Conservation (phyloP, 306 rosid species). For the Cucumis cinereus region DNA sequence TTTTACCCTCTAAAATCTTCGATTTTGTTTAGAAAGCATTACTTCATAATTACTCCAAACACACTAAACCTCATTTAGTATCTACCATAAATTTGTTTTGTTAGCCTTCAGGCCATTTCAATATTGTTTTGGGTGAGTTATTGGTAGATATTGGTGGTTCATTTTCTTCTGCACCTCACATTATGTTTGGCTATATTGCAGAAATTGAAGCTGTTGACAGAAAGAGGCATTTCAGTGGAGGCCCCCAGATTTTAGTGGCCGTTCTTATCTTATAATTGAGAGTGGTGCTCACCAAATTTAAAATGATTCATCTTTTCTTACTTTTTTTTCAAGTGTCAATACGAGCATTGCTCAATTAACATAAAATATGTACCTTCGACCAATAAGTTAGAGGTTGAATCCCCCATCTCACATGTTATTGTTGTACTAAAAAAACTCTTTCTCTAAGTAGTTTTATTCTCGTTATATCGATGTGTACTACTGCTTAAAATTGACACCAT, state of each 20-base stretch:
- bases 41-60: too few species aligned
- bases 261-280: background rate
- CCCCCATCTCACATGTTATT: too few species aligned
- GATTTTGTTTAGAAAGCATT: too few species aligned
- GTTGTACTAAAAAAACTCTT: too few species aligned
- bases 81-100: too few species aligned
- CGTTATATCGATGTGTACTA: background rate
- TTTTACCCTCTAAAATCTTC: too few species aligned
- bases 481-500: background rate
- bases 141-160: background rate
- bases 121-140: background rate
- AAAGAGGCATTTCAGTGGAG: slow-evolving; percentile 9
- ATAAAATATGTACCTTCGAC: too few species aligned
- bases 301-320: background rate
- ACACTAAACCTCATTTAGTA: too few species aligned
- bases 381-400: too few species aligned
- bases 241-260: slow-evolving; percentile 25
- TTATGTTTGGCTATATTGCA: slow-evolving; percentile 24
- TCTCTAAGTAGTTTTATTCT: background rate
- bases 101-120: too few species aligned
- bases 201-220: slow-evolving; percentile 65
- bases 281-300: background rate
- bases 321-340: background rate
- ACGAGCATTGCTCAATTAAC: too few species aligned
- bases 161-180: background rate